A percentile compares a stretch with the other conserved stretches of the same genome.
These are phyloP conservation scores for Brassica juncea DNA, from an alignment of 345 rosid genomes.

Conservation along the genomic window DNA sequence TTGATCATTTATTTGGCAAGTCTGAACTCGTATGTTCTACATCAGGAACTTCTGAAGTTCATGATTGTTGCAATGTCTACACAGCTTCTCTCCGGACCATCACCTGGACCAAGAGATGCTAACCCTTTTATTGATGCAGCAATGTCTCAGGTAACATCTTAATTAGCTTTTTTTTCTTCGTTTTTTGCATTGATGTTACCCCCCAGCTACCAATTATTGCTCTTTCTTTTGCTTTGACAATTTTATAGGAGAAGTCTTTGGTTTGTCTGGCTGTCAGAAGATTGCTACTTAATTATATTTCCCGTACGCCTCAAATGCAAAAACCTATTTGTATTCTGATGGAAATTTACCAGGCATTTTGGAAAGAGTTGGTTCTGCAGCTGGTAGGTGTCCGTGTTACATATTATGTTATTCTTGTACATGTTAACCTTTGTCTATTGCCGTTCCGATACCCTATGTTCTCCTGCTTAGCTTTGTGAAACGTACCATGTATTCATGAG, in stretches of 20 bases:
- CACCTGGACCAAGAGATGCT: constrained; percentile 70
- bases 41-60: constrained; percentile 94
- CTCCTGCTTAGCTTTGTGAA: background rate
- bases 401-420: background rate
- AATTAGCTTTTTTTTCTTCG: background rate
- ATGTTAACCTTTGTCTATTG: constrained; percentile 16
- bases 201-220: constrained; percentile 3
- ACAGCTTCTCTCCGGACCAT: constrained; percentile 78
- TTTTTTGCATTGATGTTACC: background rate
- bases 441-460: constrained; percentile 3
- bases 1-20: constrained; percentile 55
- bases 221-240: constrained; percentile 13
- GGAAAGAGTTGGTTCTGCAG: constrained; percentile 87
- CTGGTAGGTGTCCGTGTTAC: constrained; percentile 57
- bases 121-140: constrained; percentile 92
- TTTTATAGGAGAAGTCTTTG: constrained; percentile 70
- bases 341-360: constrained; percentile 71
- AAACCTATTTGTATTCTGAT: constrained; percentile 59
- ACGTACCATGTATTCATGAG: background rate
- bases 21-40: constrained; percentile 66
- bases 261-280: constrained; percentile 63
- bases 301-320: constrained; percentile 44
- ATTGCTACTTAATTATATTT: constrained; percentile 71
- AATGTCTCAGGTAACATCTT: constrained; percentile 70
- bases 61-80: constrained; percentile 85